phyloP scores from a whole-genome alignment of 2,329 filamentous ascomycete species.

The Fusarium floridanum region DNA sequence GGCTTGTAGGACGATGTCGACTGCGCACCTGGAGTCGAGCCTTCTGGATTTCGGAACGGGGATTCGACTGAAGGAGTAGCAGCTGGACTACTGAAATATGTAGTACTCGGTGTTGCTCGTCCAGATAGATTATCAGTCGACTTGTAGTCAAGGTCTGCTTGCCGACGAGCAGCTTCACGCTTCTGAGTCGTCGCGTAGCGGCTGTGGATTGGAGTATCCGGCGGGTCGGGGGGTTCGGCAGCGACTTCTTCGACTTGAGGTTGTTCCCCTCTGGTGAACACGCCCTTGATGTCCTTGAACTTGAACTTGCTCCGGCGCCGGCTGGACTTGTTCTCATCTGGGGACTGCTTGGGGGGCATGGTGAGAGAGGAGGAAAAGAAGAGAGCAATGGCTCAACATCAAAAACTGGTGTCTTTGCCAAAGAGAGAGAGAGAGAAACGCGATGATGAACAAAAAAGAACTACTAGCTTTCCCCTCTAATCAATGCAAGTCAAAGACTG shows the following conservation, averaged over 20 bases:
- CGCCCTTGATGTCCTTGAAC: neutral
- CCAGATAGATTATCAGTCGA: neutral
- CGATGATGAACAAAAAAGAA: constrained; percentile 11
- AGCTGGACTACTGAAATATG: neutral
- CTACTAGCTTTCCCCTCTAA: neutral
- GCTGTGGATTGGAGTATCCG: neutral
- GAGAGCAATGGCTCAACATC: neutral
- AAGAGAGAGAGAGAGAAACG: neutral
- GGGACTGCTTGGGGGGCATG: neutral
- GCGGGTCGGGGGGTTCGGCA: neutral
- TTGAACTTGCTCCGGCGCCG: neutral
- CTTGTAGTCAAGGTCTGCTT: neutral
- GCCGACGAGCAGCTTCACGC: neutral
- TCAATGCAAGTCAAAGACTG: neutral
- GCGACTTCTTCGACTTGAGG: neutral
- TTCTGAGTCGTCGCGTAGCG: neutral
- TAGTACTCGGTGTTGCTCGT: neutral
- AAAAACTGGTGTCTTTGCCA: neutral
- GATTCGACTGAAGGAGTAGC: neutral
- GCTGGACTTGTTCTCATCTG: neutral
- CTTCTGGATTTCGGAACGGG: neutral
- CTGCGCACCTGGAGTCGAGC: neutral
- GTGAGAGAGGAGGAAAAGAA: neutral
- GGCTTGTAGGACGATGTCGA: neutral
- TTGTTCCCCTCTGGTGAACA: neutral